These are phyloP conservation scores for Geotrichum ghanense DNA, from an alignment of 805 yeast species.

Conservation along the genomic window DNA sequence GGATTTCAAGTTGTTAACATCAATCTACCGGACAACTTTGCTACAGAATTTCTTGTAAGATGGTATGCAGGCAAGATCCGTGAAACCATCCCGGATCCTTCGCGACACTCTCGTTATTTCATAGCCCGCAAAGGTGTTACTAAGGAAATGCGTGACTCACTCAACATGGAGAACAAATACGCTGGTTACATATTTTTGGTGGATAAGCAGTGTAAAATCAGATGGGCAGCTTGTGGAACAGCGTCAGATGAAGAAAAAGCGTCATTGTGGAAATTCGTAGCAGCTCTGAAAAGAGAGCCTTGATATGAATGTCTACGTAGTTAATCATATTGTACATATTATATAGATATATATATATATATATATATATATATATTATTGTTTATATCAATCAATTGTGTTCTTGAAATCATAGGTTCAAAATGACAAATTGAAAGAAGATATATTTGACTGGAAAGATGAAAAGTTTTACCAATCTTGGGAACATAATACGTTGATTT, in stretches of 20 bases:
- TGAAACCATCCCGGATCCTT: slow-evolving; percentile 31
- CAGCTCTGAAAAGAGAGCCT: slow-evolving; percentile 43
- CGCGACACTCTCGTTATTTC: slow-evolving; percentile 48
- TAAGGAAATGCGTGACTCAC: slow-evolving; percentile 41
- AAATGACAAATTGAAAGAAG: too few species aligned
- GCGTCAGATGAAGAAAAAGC: slow-evolving; percentile 56
- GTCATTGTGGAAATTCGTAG: slow-evolving; percentile 54
- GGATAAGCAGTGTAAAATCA: slow-evolving; percentile 59
- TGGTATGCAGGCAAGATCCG: slow-evolving; percentile 35
- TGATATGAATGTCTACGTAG: background rate
- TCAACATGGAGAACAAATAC: slow-evolving; percentile 61
- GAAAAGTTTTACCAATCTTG: too few species aligned
- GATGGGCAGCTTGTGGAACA: slow-evolving; percentile 89
- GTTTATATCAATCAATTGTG: too few species aligned
- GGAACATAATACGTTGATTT: too few species aligned
- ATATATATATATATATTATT: too few species aligned
- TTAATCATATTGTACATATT: background rate
- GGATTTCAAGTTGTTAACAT: slow-evolving; percentile 64
- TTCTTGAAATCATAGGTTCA: too few species aligned
- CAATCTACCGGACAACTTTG: slow-evolving; percentile 59
- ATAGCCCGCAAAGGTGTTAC: slow-evolving; percentile 51
- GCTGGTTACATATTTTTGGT: slow-evolving; percentile 77
- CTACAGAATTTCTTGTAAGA: slow-evolving; percentile 55
- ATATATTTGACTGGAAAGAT: too few species aligned
- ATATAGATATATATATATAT: too few species aligned